Conservation (phyloP, 1,139 yeast species). For the Martiniozyma asiatica region DNA sequence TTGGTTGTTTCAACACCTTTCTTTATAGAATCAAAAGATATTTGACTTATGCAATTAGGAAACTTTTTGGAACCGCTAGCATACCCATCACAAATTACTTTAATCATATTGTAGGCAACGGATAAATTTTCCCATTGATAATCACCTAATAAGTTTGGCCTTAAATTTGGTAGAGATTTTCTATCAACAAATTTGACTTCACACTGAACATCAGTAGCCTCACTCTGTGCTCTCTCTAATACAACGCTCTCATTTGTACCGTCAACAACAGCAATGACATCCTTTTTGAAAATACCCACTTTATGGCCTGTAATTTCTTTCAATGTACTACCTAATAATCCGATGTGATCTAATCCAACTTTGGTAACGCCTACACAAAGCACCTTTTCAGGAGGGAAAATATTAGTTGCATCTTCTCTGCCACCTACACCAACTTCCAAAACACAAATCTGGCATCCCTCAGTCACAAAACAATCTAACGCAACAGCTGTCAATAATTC, state of each 20-base stretch:
- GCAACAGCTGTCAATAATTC: slow-evolving; percentile 80
- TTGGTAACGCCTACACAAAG: slow-evolving; percentile 68
- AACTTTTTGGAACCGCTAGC: background rate
- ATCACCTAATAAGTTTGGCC: slow-evolving; percentile 53
- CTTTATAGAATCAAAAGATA: slow-evolving; percentile 25
- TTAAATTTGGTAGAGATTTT: background rate
- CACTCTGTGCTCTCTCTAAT: slow-evolving; percentile 29
- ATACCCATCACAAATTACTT: slow-evolving; percentile 16
- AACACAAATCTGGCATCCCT: slow-evolving; percentile 57
- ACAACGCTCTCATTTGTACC: slow-evolving; percentile 48
- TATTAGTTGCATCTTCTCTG: slow-evolving; percentile 77
- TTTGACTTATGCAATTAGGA: background rate
- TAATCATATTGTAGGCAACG: slow-evolving; percentile 52
- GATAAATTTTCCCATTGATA: slow-evolving; percentile 65
- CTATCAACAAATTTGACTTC: slow-evolving; percentile 7
- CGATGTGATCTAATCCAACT: slow-evolving; percentile 77
- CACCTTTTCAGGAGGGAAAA: slow-evolving; percentile 27
- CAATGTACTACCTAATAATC: slow-evolving; percentile 54
- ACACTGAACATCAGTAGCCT: slow-evolving; percentile 13
- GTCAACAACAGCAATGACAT: slow-evolving; percentile 60
- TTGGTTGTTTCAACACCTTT: slow-evolving; percentile 39
- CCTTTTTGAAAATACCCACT: slow-evolving; percentile 66
- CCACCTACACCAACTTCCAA: slow-evolving; percentile 93
- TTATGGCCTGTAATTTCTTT: slow-evolving; percentile 60
- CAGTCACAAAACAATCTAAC: slow-evolving; percentile 52